These are phyloP conservation scores for Pichia norvegensis DNA, from an alignment of 1,139 yeast species.

Conservation along the genomic window DNA sequence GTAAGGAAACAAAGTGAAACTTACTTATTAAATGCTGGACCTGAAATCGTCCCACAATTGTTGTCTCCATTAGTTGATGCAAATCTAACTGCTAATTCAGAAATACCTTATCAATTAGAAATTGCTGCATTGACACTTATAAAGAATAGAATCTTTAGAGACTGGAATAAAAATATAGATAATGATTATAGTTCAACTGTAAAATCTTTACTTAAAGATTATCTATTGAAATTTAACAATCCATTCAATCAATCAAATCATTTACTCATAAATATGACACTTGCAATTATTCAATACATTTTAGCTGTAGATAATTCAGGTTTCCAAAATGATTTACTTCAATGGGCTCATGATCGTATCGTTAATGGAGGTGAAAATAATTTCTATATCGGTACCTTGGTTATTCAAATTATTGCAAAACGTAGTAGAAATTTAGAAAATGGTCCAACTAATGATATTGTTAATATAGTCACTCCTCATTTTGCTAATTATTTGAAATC, in stretches of 20 bases:
- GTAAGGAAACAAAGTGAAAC: constrained; percentile 14
- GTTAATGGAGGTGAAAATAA: constrained; percentile 1
- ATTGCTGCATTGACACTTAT: constrained; percentile 8
- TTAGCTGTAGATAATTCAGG: not conserved
- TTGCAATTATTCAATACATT: constrained; percentile 7
- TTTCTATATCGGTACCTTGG: constrained; percentile 7
- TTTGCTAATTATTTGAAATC: constrained; percentile 7
- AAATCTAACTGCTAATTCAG: not conserved
- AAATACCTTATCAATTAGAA: constrained; percentile 3
- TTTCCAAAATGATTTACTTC: constrained; percentile 7
- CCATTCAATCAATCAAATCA: constrained; percentile 7
- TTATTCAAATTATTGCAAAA: constrained; percentile 11
- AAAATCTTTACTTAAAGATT: constrained; percentile 2
- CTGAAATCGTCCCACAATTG: constrained; percentile 2
- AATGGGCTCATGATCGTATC: constrained; percentile 5
- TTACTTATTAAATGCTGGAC: constrained; percentile 2
- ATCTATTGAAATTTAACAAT: constrained; percentile 1
- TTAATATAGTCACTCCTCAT: constrained; percentile 6
- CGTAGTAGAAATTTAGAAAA: constrained; percentile 9
- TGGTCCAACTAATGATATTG: constrained; percentile 9
- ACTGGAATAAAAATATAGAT: constrained; percentile 1
- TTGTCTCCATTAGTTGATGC: not conserved
- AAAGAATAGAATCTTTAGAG: constrained; percentile 6
- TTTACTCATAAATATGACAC: constrained; percentile 5
- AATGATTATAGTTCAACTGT: not conserved